These are phyloP conservation scores for Vaccinium darrowii DNA, from an alignment of 148 eudicot genomes.

Conservation along the genomic window DNA sequence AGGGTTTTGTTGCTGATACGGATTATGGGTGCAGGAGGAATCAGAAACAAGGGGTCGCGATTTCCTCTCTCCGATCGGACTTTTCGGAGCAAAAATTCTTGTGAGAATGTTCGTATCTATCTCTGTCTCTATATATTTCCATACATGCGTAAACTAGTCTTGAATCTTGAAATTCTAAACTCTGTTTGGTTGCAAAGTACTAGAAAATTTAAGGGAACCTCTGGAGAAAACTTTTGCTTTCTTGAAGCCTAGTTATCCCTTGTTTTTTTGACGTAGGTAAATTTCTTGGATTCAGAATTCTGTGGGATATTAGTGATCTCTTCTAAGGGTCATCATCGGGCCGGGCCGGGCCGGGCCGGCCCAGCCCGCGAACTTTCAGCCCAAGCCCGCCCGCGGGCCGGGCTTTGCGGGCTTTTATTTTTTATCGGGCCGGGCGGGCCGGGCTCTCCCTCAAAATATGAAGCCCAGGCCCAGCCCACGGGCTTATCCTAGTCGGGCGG, in stretches of 20 bases:
- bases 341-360: too few relatives aligned
- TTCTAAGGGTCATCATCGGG: too few relatives aligned
- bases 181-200: background rate
- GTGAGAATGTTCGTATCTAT: slow-evolving; percentile 12
- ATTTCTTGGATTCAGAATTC: background rate
- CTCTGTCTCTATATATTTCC: background rate
- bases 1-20: background rate
- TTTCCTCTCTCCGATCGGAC: slow-evolving; percentile 14
- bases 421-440: too few relatives aligned
- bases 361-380: too few relatives aligned
- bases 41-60: background rate
- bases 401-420: too few relatives aligned
- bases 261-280: background rate
- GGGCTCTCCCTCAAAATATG: too few relatives aligned
- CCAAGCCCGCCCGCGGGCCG: too few relatives aligned
- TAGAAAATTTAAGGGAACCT: background rate
- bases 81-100: background rate
- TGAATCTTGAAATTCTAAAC: background rate
- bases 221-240: background rate
- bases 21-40: slow-evolving; percentile 13
- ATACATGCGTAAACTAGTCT: background rate
- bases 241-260: background rate
- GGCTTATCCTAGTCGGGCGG: too few relatives aligned
- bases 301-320: background rate
- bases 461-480: too few relatives aligned